Evolutionary conservation across 306 rosid species (phyloP), one percentile per base, ranked within the genome.

Genomic region (Prunus mira): DNA sequence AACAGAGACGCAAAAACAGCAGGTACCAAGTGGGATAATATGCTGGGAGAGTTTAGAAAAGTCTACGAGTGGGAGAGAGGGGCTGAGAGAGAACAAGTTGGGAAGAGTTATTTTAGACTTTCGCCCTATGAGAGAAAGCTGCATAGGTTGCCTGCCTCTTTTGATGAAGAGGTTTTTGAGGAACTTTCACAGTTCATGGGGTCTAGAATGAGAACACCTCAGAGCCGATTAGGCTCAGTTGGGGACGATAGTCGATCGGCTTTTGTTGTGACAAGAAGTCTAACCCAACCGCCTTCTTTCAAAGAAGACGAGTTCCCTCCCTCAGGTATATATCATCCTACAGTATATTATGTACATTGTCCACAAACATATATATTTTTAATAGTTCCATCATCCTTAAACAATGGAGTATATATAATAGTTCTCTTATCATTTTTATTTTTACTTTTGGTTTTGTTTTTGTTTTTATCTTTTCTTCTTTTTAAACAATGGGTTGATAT

Each of bases 51-150:
- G 71, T 95, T 95, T 57, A 85, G 99, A 80, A 95, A 95, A 80
- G 99, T 95, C 8, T 91, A 89, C 30, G 99, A 95, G 62, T 95
- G 99, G 99, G 99, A 92, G 64, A 89, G 97, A 82, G 97, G 97
- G 6, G 90, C 88, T 22, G 99, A 89, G 51, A 86, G 97, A 41
- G 97, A 92, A 34, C 95, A 89, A 47, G 71, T 89, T 64, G 97
- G 97, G 13, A 95, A 95, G 78, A 95, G 99, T 65, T 95, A 95
- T 67, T 95, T 95, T 62, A 87, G 99, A 77, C 97, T 95, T 54
- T 95, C 99, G 7, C 99, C 97, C 4, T 92, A 95, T 27, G 99
- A 95, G 81, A 90, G 99, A 63, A 95, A 95, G 86, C 84, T 95
- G 0, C 97, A 95, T 64, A 88, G 97, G 27, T 84, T 95, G 58